These are phyloP conservation scores for Asterochloris erici DNA, from an alignment of 139 green algal genomes.

Conservation along the genomic window DNA sequence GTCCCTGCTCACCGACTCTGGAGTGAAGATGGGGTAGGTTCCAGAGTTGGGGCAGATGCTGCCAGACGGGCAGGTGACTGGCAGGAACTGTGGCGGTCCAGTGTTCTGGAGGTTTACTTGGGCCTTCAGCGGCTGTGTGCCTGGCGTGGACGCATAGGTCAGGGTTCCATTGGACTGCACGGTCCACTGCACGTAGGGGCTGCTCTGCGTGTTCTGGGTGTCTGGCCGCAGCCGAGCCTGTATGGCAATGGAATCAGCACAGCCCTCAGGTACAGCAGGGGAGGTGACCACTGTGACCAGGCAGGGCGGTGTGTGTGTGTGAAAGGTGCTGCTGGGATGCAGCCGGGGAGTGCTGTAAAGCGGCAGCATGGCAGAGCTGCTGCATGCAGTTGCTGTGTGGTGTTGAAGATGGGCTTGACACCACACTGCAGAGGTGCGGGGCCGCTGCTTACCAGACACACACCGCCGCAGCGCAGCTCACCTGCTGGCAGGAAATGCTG, in stretches of 20 bases:
- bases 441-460: too few relatives aligned
- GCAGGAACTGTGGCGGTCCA: not conserved
- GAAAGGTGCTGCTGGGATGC: too few relatives aligned
- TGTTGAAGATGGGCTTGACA: too few relatives aligned
- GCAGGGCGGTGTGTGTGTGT: too few relatives aligned
- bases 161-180: not conserved
- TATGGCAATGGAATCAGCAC: not conserved
- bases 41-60: too few relatives aligned
- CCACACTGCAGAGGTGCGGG: too few relatives aligned
- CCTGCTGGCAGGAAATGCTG: slow-evolving; percentile 10
- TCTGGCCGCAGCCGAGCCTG: slow-evolving; percentile 18
- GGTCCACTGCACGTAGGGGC: slow-evolving; percentile 15
- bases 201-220: slow-evolving; percentile 20
- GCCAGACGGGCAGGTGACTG: too few relatives aligned
- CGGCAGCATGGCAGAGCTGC: too few relatives aligned
- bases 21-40: slow-evolving; percentile 8
- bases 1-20: not conserved
- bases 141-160: slow-evolving; percentile 2
- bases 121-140: slow-evolving; percentile 8
- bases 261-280: too few relatives aligned
- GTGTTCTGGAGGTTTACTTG: slow-evolving; percentile 4
- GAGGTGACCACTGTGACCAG: too few relatives aligned
- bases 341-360: too few relatives aligned
- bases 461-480: not conserved
- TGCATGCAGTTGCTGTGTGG: too few relatives aligned